A percentile compares a stretch with the other conserved stretches of the same genome.
Conservation (phyloP, 2,329 filamentous ascomycete genomes). For the Phyllosticta citriasiana region DNA sequence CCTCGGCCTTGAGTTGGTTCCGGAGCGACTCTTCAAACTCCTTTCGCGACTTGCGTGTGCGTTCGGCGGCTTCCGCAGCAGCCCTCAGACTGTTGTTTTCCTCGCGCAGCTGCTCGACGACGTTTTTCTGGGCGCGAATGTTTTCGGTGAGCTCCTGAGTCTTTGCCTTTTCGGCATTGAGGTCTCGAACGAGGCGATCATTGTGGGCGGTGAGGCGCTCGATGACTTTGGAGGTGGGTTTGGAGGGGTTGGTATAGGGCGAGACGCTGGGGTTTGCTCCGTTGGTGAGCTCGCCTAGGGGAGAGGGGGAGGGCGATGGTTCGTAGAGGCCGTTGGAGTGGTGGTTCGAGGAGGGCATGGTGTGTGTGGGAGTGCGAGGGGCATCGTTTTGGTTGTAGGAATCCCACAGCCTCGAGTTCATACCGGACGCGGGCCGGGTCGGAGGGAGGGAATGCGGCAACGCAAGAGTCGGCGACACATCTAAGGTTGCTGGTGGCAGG, state of each 20-base stretch:
- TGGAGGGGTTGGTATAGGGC: constrained; percentile 8
- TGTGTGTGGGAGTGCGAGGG: constrained; percentile 2
- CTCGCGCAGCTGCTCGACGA: constrained; percentile 45
- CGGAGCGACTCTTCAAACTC: constrained; percentile 7
- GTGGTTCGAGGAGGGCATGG: constrained; percentile 8
- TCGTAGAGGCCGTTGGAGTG: constrained; percentile 6
- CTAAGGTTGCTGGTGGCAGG: background rate
- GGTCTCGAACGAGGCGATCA: constrained; percentile 59
- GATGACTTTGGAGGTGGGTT: constrained; percentile 33
- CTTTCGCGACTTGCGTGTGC: constrained; percentile 4
- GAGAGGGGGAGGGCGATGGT: background rate
- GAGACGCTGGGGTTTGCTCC: background rate
- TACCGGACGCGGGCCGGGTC: constrained; percentile 7
- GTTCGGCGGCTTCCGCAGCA: constrained; percentile 1
- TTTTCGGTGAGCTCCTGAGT: constrained; percentile 57
- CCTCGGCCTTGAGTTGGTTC: constrained; percentile 6
- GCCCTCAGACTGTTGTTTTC: constrained; percentile 8
- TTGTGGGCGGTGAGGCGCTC: constrained; percentile 69
- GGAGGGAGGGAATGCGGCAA: background rate
- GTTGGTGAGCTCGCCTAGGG: constrained; percentile 2
- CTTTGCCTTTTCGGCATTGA: constrained; percentile 23
- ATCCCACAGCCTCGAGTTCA: constrained; percentile 6
- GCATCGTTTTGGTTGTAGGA: constrained; percentile 6
- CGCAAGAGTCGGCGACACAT: constrained; percentile 8
- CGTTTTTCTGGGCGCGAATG: constrained; percentile 55